A percentile compares a stretch with the other conserved stretches of the same genome.
phyloP scores from a whole-genome alignment of 2,329 filamentous ascomycete species.

The Aaosphaeria pasadenensis region DNA sequence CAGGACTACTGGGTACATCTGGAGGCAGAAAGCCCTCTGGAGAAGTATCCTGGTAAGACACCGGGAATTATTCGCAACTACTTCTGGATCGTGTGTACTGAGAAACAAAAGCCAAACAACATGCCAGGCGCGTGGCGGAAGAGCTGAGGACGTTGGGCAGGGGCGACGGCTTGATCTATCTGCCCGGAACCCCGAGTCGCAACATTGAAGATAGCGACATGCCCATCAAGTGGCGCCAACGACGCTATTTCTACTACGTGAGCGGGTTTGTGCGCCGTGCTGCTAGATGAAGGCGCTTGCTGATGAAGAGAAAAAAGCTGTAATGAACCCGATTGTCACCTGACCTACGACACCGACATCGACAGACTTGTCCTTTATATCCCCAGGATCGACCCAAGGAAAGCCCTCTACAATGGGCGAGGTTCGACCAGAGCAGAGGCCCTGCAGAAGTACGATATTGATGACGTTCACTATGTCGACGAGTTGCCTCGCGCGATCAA shows the following conservation, averaged over 20 bases:
- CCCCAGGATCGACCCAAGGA: constrained; percentile 61
- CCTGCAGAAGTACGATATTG: constrained; percentile 62
- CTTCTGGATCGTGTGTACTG: not conserved
- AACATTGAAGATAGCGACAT: constrained; percentile 60
- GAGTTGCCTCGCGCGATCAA: constrained; percentile 27
- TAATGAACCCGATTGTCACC: constrained; percentile 52
- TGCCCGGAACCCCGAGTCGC: constrained; percentile 50
- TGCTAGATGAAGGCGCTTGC: not conserved
- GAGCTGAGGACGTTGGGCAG: constrained; percentile 22
- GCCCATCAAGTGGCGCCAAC: constrained; percentile 55
- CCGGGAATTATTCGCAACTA: not conserved
- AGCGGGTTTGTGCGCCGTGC: constrained; percentile 41
- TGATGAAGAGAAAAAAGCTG: constrained; percentile 21
- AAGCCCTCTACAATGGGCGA: constrained; percentile 63
- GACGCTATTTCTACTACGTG: constrained; percentile 62
- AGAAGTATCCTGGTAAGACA: constrained; percentile 40
- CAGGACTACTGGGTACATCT: constrained; percentile 36
- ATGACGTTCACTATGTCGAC: constrained; percentile 60
- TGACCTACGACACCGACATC: constrained; percentile 56
- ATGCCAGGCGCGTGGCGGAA: constrained; percentile 36
- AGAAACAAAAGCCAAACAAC: constrained; percentile 34
- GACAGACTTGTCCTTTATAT: constrained; percentile 72
- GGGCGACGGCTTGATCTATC: constrained; percentile 51
- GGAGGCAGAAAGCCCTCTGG: constrained; percentile 26
- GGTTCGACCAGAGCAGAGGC: constrained; percentile 62